phyloP scores from a whole-genome alignment of 2,329 filamentous ascomycete species.

The Exophiala alcalophila region DNA sequence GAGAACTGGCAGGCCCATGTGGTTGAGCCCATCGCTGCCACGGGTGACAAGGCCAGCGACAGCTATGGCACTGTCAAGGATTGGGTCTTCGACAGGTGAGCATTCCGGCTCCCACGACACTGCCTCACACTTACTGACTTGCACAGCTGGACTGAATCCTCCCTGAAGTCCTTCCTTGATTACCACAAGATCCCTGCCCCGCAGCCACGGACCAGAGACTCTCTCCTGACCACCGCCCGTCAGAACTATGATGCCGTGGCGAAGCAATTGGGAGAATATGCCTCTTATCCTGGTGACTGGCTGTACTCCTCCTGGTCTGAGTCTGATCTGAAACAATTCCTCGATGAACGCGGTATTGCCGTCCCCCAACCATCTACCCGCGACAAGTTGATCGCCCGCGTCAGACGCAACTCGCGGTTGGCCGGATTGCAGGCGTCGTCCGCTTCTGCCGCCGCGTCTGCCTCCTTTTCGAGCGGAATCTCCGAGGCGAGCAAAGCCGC shows the following conservation, averaged over 20 bases:
- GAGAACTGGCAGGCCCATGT: conserved; percentile 82
- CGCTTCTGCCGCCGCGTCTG: conserved; percentile 58
- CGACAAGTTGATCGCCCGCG: conserved; percentile 81
- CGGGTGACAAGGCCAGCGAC: conserved; percentile 70
- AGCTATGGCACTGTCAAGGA: conserved; percentile 72
- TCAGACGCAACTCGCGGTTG: conserved; percentile 85
- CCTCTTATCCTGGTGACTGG: conserved; percentile 92
- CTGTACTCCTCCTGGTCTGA: conserved; percentile 87
- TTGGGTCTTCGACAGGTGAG: conserved; percentile 84
- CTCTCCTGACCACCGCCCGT: conserved; percentile 71
- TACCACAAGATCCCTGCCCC: conserved; percentile 84
- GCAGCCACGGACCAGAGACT: conserved; percentile 81
- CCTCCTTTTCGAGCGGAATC: conserved; percentile 52
- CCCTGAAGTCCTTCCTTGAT: conserved; percentile 90
- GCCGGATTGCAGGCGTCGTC: conserved; percentile 68
- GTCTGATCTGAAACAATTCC: conserved; percentile 89
- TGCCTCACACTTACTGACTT: conserved; percentile 37
- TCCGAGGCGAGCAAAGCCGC: conserved; percentile 60
- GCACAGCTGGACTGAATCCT: conserved; percentile 81
- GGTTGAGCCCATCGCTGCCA: conserved; percentile 70
- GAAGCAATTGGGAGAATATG: conserved; percentile 71
- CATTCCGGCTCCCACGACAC: conserved; percentile 1
- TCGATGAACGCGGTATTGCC: conserved; percentile 76
- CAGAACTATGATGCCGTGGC: conserved; percentile 77
- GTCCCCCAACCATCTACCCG: conserved; percentile 79